Conservation (phyloP, 768 basidiomycete species). For the Butyriboletus loyo region DNA sequence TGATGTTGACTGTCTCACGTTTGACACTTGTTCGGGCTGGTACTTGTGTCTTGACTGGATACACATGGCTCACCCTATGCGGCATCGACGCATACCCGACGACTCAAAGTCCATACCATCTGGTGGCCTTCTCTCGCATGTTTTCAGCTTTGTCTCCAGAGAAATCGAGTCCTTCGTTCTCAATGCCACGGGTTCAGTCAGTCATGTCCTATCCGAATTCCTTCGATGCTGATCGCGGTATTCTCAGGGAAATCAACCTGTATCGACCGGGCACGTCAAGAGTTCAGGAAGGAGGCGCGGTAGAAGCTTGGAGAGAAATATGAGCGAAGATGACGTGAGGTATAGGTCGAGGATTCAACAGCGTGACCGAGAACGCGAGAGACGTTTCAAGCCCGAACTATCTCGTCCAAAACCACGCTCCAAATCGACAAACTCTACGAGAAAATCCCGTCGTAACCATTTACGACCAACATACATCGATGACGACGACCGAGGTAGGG, state of each 20-base stretch:
- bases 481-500: conserved; percentile 23
- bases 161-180: conserved; percentile 71
- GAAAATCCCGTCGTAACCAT: conserved; percentile 1
- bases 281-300: conserved; percentile 4
- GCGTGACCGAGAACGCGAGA: conserved; percentile 9
- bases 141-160: conserved; percentile 65
- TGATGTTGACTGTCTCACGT: conserved; percentile 22
- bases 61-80: conserved; percentile 8
- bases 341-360: conserved; percentile 6
- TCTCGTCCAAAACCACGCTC: conserved; percentile 19
- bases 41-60: not conserved
- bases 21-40: conserved; percentile 6
- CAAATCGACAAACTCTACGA: conserved; percentile 16
- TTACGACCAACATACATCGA: not conserved
- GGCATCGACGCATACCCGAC: conserved; percentile 2
- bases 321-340: conserved; percentile 13
- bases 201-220: not conserved
- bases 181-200: conserved; percentile 47
- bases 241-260: conserved; percentile 16
- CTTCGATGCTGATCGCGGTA: conserved; percentile 2
- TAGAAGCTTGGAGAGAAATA: conserved; percentile 7
- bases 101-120: conserved; percentile 3
- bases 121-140: conserved; percentile 55
- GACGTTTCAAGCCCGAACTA: conserved; percentile 2
- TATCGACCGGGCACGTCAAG: conserved; percentile 11